Evolutionary conservation across 306 rosid species (phyloP).

Genomic region (Rosa chinensis): DNA sequence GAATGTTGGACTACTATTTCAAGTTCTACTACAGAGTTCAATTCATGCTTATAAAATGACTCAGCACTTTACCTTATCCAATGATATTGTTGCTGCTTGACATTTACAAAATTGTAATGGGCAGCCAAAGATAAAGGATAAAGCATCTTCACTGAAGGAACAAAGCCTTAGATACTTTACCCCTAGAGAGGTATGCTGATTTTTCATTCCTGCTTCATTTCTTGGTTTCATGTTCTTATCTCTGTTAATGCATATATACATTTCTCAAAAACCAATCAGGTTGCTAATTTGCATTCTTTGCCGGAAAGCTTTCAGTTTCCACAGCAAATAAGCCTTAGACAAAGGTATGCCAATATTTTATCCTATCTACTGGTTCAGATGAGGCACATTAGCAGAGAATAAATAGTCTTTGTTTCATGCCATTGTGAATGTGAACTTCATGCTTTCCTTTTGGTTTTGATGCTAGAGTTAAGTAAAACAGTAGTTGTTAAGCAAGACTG

Average conservation of each 20-base stretch:
- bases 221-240: conserved; percentile 5
- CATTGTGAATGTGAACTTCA: background rate
- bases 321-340: conserved; percentile 70
- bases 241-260: background rate
- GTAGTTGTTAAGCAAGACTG: background rate
- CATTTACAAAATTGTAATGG: conserved; percentile 25
- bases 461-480: background rate
- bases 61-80: background rate
- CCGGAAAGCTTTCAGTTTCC: conserved; percentile 85
- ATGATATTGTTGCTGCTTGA: background rate
- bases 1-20: background rate
- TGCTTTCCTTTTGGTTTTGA: background rate
- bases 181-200: conserved; percentile 75
- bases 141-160: conserved; percentile 62
- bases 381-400: background rate
- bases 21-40: background rate
- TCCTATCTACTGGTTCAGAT: background rate
- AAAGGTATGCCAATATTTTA: conserved; percentile 51
- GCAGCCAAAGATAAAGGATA: conserved; percentile 74
- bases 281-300: conserved; percentile 82
- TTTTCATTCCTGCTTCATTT: conserved; percentile 13
- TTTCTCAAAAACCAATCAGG: conserved; percentile 43
- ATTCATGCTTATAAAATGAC: conserved; percentile 1
- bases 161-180: conserved; percentile 80
- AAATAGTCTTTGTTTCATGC: background rate